Evolutionary conservation across 1,284 basidiomycete species (phyloP), one percentile per base, ranked within the genome.

Genomic region (Cryptococcus neoformans): DNA sequence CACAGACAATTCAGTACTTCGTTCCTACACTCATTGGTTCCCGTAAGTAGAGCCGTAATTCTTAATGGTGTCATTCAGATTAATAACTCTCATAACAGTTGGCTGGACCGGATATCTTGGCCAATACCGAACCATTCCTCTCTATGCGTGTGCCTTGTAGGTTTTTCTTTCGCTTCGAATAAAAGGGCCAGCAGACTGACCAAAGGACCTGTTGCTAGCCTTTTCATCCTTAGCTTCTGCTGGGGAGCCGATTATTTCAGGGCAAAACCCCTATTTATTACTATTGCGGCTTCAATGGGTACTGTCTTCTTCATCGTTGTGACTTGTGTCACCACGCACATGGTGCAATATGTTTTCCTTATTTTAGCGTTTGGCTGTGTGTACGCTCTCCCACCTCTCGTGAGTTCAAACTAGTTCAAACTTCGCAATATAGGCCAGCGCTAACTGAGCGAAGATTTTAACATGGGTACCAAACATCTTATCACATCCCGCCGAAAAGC

Each of bases 61-160:
- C 42, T 49, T 28, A 48, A 38, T 28, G 40, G 45, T 39, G 42
- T 51, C 38, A 37, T 35, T n/a, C 2, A 50, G 5, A 36, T 48
- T 54, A 37, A 54, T 48, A 6, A 38, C 5, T 34, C 41, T 41
- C 50, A 17, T 36, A 4, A 28, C 28, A 58, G 60, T 80, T 49
- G 77, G 77, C 36, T 79, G 77, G 66, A 69, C 62, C 0, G 79
- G 79, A 11, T 74, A 70, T 64, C 59, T 53, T 16, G 71, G 74
- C 40, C 80, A 81, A 62, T 81, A 76, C 68, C 78, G 79, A 73
- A 81, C 79, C n/a, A 79, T 80, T 59, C 79, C 80, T 9, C 69
- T 80, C 44, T 80, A 80, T 62, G 77, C 72, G 14, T 62, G 51
- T 16, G 73, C 73, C 10, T 68, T 75, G 56, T 57, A 41, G 53